Conservation (phyloP, 2,329 filamentous ascomycete species). For the Trichophyton verrucosum region DNA sequence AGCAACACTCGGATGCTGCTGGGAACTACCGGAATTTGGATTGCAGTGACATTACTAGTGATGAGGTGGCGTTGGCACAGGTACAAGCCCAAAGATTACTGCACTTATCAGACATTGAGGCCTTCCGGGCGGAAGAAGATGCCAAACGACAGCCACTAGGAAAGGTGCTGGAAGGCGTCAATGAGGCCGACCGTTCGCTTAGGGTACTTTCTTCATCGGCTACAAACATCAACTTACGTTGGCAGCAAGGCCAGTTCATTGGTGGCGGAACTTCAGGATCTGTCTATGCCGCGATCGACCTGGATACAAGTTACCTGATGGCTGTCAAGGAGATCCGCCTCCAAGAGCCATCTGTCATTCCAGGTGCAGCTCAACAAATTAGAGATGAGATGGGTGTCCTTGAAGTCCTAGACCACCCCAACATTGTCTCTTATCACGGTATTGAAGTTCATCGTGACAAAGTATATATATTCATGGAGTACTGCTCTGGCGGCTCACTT, state of each 20-base stretch:
- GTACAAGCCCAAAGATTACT: slow-evolving; percentile 64
- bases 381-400: slow-evolving; percentile 94
- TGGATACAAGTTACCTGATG: slow-evolving; percentile 93
- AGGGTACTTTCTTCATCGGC: slow-evolving; percentile 88
- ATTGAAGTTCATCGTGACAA: slow-evolving; percentile 97
- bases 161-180: slow-evolving; percentile 82
- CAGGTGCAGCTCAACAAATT: slow-evolving; percentile 85
- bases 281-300: slow-evolving; percentile 92
- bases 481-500: slow-evolving; percentile 88
- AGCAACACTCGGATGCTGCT: slow-evolving; percentile 68
- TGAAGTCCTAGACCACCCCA: slow-evolving; percentile 90
- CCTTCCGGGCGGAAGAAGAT: slow-evolving; percentile 63
- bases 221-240: slow-evolving; percentile 88
- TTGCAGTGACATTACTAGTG: slow-evolving; percentile 59
- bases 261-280: slow-evolving; percentile 95
- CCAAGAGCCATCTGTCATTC: slow-evolving; percentile 91
- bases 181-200: slow-evolving; percentile 88
- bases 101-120: slow-evolving; percentile 64
- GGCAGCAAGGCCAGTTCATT: slow-evolving; percentile 98
- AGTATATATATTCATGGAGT: slow-evolving; percentile 99
- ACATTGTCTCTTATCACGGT: slow-evolving; percentile 93
- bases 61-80: slow-evolving; percentile 68
- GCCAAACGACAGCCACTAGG: slow-evolving; percentile 78
- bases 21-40: slow-evolving; percentile 67
- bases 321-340: slow-evolving; percentile 97